phyloP scores from a whole-genome alignment of 2,329 filamentous ascomycete genomes.

The Mycosphaerella arachidis region DNA sequence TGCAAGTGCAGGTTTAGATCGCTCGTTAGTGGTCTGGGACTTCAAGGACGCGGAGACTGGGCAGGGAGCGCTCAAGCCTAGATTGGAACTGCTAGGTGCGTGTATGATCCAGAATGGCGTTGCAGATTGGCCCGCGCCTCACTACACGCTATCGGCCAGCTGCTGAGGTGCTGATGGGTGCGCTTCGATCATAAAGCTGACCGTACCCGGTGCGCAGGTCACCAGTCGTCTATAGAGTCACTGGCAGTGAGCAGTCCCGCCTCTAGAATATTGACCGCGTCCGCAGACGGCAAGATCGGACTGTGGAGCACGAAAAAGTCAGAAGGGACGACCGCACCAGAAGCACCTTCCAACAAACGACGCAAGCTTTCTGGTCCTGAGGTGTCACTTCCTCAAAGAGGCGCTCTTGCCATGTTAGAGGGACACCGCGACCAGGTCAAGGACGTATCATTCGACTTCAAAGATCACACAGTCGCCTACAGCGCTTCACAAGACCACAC shows the following conservation, averaged over 20 bases:
- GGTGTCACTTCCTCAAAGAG: conserved; percentile 62
- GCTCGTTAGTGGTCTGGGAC: conserved; percentile 84
- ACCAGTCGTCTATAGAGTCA: conserved; percentile 68
- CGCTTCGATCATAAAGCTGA: too few relatives aligned
- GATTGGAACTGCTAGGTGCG: conserved; percentile 68
- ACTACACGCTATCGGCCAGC: too few relatives aligned
- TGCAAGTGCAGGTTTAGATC: conserved; percentile 77
- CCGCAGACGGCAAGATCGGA: conserved; percentile 76
- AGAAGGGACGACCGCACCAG: conserved; percentile 68
- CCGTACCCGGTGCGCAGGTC: conserved; percentile 39
- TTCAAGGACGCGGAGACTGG: conserved; percentile 58
- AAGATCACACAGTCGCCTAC: conserved; percentile 84
- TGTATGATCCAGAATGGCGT: too few relatives aligned
- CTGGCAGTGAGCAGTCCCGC: conserved; percentile 69
- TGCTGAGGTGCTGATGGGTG: too few relatives aligned
- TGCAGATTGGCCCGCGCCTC: too few relatives aligned
- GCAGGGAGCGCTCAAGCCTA: conserved; percentile 55
- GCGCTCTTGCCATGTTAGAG: conserved; percentile 68
- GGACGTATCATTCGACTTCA: conserved; percentile 76
- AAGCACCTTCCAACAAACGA: conserved; percentile 69
- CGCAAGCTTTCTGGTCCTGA: conserved; percentile 55
- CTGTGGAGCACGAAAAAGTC: conserved; percentile 81
- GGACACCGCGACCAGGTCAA: conserved; percentile 72
- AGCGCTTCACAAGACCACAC: conserved; percentile 88
- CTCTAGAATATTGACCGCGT: conserved; percentile 78